Evolutionary conservation across 768 basidiomycete species (phyloP), one percentile per base, ranked within the genome.

Genomic region (Lactarius sanguifluus): DNA sequence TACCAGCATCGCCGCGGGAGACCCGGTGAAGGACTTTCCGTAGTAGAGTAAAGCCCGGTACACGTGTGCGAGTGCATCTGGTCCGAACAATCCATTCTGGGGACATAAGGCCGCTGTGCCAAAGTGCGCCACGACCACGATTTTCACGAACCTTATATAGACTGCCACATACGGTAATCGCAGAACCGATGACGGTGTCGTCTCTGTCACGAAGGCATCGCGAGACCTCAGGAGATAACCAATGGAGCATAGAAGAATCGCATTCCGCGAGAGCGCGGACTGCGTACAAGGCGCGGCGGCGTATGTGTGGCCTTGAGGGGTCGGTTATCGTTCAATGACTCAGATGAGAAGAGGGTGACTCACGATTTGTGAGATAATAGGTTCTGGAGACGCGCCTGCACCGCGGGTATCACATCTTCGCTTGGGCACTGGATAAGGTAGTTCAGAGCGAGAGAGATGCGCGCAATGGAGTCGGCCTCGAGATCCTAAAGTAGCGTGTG

Each of bases 301-400:
- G 57, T 55, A 61, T 41, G 30, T 61, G 34, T 5, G 65, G 43
- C 25, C 50, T 64, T 54, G 36, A 15, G 36, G 18, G 12, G 43
- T 18, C 61, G 30, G 62, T 47, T 34, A 40, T 23, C 10, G 36
- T 30, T 32, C 58, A 13, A 5, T 2, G 50, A 28, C n/a, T 1
- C 18, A 18, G 34, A 32, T 23, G 10, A 56, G 28, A 59, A n/a
- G 67, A 73, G 74, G 80, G 76, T 73, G 76, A 85, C 91, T 85
- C 81, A 94, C 92, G 88, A 87, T 70, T 83, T 82, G 73, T 92
- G 89, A 40, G 83, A 85, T 23, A 93, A 79, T 13, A 94, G 80
- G 64, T 86, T 82, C 43, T 83, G 80, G 7, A 94, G 75, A 59
- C 85, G 86, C 25, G 81, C 76, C 72, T 89, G 86, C 5, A 94